Percentiles rank a stretch among this genome's conserved stretches.
Evolutionary conservation across 495 filamentous ascomycete species (phyloP).

Genomic region (Aspergillus affinis): DNA sequence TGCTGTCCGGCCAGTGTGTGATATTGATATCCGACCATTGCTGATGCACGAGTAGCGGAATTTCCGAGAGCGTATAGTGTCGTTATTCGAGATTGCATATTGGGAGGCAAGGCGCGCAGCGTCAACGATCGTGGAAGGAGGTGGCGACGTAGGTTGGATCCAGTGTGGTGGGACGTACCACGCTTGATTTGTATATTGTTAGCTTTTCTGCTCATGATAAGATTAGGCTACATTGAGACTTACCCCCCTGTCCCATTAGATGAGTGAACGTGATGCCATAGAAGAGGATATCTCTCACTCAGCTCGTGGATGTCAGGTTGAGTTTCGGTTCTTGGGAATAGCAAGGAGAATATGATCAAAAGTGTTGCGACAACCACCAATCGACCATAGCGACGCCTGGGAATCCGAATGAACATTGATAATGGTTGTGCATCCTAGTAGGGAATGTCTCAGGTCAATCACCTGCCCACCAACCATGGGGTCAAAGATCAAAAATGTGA

Average conservation of each 20-base stretch:
- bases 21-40: constrained; percentile 16
- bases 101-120: constrained; percentile 13
- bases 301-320: not conserved
- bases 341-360: not conserved
- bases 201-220: not conserved
- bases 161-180: constrained; percentile 22
- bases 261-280: constrained; percentile 7
- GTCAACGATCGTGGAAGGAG: constrained; percentile 11
- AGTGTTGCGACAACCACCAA: not conserved
- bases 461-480: too few relatives aligned
- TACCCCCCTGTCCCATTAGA: constrained; percentile 7
- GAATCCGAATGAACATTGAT: not conserved
- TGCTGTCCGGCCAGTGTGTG: constrained; percentile 14
- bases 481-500: too few relatives aligned
- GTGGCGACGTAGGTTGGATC: not conserved
- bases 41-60: constrained; percentile 23
- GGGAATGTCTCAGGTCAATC: too few relatives aligned
- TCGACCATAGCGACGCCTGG: not conserved
- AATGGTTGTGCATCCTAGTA: too few relatives aligned
- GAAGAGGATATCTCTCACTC: constrained; percentile 5
- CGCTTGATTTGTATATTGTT: constrained; percentile 2
- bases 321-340: not conserved
- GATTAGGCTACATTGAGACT: not conserved
- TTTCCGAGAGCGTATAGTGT: constrained; percentile 12
- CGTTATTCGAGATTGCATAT: not conserved